Percentiles rank a stretch among this genome's conserved stretches.
Evolutionary conservation across 116 monocot genomes (phyloP).

Genomic region (Dioscorea cayenensis): DNA sequence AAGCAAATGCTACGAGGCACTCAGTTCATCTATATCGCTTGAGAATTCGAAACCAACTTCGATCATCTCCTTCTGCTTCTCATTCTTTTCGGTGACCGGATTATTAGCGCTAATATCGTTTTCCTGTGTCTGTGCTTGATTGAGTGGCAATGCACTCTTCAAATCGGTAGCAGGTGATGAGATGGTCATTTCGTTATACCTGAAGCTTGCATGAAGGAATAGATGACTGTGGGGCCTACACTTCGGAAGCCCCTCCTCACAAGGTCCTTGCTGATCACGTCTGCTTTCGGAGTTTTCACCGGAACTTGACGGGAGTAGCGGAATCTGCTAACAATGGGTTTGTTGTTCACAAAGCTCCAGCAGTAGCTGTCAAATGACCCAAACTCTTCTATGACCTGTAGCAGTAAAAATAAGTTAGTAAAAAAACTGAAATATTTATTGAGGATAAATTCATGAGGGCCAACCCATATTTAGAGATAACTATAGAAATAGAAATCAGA

Average conservation of each 20-base stretch:
- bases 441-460: too few relatives aligned
- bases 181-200: constrained; percentile 52
- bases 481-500: too few relatives aligned
- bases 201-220: constrained; percentile 50
- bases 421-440: background rate
- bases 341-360: constrained; percentile 44
- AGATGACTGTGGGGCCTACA: constrained; percentile 46
- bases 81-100: background rate
- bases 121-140: background rate
- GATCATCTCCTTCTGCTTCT: background rate
- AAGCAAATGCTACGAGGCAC: constrained; percentile 5
- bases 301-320: constrained; percentile 38
- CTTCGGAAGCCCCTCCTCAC: constrained; percentile 36
- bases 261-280: constrained; percentile 50
- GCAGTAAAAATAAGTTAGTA: background rate
- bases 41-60: constrained; percentile 3
- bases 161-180: constrained; percentile 40
- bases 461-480: too few relatives aligned
- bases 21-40: constrained; percentile 5
- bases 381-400: constrained; percentile 36
- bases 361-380: constrained; percentile 38
- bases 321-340: constrained; percentile 28
- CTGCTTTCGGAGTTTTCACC: constrained; percentile 37
- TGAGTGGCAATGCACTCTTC: constrained; percentile 17
- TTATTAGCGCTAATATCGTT: background rate